These are phyloP conservation scores for Gilbertella persicaria DNA, from an alignment of 371 early-diverging fungal species.

Conservation along the genomic window DNA sequence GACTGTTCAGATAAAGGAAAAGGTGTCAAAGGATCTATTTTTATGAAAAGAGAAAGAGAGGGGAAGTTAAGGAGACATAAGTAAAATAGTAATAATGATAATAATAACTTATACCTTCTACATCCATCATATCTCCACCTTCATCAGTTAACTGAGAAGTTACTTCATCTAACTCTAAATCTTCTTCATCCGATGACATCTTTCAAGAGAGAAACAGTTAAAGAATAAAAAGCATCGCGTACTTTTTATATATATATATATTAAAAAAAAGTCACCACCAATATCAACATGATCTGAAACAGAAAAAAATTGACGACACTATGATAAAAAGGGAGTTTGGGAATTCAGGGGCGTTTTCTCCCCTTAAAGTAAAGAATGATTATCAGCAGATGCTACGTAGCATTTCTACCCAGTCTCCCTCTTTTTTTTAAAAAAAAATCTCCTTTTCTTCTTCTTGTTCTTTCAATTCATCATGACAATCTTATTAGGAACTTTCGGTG, in stretches of 20 bases:
- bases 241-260: neutral
- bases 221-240: neutral
- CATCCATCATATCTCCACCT: constrained; percentile 32
- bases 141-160: constrained; percentile 44
- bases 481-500: constrained; percentile 22
- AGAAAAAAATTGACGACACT: neutral
- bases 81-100: neutral
- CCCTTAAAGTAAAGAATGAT: constrained; percentile 21
- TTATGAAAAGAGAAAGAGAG: neutral
- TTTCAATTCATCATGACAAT: constrained; percentile 7
- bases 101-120: constrained; percentile 32
- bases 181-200: constrained; percentile 57
- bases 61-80: neutral
- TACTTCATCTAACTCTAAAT: constrained; percentile 39
- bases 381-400: constrained; percentile 2
- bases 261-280: neutral
- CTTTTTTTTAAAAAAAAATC: neutral
- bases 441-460: constrained; percentile 5
- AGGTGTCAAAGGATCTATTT: constrained; percentile 23
- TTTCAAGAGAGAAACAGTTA: neutral
- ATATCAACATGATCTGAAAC: neutral
- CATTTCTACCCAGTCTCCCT: neutral
- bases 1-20: constrained; percentile 13
- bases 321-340: neutral
- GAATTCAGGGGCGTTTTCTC: constrained; percentile 14